Evolutionary conservation across 768 basidiomycete genomes (phyloP), one percentile per base, ranked within the genome.

Genomic region (Tylopilus sp.): DNA sequence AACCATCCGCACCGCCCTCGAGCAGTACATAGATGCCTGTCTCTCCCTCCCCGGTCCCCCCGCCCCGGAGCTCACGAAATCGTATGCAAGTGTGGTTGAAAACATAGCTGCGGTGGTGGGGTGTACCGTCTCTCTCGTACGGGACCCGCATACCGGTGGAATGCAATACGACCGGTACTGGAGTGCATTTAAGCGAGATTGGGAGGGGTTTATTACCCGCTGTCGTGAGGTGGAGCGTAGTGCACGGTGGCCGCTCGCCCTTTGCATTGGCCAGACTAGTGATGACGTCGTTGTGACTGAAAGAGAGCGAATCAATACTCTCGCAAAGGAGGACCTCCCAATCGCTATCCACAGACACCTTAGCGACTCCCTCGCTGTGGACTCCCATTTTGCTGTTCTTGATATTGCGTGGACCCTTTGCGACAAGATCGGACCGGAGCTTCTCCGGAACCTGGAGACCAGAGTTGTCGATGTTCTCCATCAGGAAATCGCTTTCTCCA

Each of bases 191-290:
- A 94, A 91, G 68, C 75, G 89, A 42, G 94, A 98, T 61, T 98
- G 96, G 95, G 89, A 98, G 64, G 93, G 95, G 4, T 95, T 98
- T 63, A 84, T 95, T 55, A 88, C 94, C 9, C 81, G 91, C 52
- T 94, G 92, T 63, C 82, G 89, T 48, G 92, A 93, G 58, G 77
- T 94, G n/a, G 95, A 97, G 71, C 85, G 89, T 38, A 84, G 83
- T 55, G 88, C 87, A 30, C 81, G 89, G 40, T 87, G 88, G 83
- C 92, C 92, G 2, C 78, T 92, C 25, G 78, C 78, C 16, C 76
- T 92, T 31, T 85, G 83, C 36, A 64, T 76, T 22, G 72, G 71
- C 17, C 71, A 69, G 50, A 57, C 61, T 17, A 67, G 65, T 16
- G 68, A 70, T 43, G 78, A 80, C 29, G 70, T 87, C 26, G 67